phyloP scores from a whole-genome alignment of 2,329 filamentous ascomycete genomes.

The Mariannaea sp. region DNA sequence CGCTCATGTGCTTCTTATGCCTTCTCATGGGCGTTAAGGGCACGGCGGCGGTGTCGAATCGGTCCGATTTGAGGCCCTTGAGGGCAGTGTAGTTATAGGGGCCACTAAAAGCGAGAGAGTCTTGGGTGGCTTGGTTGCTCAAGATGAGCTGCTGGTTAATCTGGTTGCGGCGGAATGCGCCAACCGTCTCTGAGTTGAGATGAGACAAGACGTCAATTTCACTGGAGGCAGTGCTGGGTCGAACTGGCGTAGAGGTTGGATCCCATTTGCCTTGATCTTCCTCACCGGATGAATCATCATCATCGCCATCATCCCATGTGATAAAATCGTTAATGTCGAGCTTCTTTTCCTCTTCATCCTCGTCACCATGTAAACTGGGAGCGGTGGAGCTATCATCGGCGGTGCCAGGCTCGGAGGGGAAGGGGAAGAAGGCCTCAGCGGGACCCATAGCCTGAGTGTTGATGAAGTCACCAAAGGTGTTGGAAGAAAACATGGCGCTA shows the following conservation, averaged over 20 bases:
- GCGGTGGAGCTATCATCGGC: slow-evolving; percentile 53
- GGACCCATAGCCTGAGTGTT: slow-evolving; percentile 72
- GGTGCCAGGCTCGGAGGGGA: slow-evolving; percentile 63
- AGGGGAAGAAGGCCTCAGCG: slow-evolving; percentile 76
- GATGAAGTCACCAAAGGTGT: slow-evolving; percentile 61
- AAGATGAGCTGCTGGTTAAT: slow-evolving; percentile 65
- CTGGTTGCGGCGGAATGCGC: slow-evolving; percentile 75
- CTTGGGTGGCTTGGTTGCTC: slow-evolving; percentile 63
- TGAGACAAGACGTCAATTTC: slow-evolving; percentile 60
- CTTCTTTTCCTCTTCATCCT: slow-evolving; percentile 67
- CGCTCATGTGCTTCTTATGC: slow-evolving; percentile 54
- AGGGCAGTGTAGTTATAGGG: slow-evolving; percentile 65
- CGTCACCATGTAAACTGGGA: slow-evolving; percentile 51
- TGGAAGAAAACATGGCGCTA: slow-evolving; percentile 68
- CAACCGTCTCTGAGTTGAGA: slow-evolving; percentile 69
- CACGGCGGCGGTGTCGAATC: slow-evolving; percentile 67
- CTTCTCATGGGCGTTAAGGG: slow-evolving; percentile 71
- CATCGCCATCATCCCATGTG: slow-evolving; percentile 62
- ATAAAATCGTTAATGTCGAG: slow-evolving; percentile 76
- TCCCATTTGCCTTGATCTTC: slow-evolving; percentile 59
- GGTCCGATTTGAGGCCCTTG: slow-evolving; percentile 67
- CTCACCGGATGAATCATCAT: slow-evolving; percentile 62
- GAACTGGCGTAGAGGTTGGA: slow-evolving; percentile 56
- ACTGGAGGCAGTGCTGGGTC: slow-evolving; percentile 54
- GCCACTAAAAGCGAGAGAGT: slow-evolving; percentile 66